These are phyloP conservation scores for Cryomyces minteri DNA, from an alignment of 495 filamentous ascomycete species.

Conservation along the genomic window DNA sequence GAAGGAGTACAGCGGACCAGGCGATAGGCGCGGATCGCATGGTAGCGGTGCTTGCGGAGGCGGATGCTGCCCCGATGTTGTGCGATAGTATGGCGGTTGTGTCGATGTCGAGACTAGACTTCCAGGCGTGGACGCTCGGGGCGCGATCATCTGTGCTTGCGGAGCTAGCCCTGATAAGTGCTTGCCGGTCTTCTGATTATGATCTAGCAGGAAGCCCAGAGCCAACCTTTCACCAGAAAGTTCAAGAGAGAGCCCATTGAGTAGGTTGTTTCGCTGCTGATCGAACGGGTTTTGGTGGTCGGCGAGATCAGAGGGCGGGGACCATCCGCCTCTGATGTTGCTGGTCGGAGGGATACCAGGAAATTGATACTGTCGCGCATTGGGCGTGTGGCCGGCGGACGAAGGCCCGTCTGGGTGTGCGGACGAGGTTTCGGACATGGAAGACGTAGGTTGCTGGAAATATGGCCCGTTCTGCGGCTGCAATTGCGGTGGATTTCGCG, in stretches of 20 bases:
- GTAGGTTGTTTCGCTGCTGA: conserved; percentile 34
- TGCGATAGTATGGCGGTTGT: conserved; percentile 9
- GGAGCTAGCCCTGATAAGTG: neutral
- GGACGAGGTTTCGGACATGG: no score
- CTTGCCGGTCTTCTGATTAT: conserved; percentile 5
- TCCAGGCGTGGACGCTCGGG: conserved; percentile 18
- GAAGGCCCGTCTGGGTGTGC: conserved; percentile 12
- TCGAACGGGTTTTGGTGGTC: conserved; percentile 12
- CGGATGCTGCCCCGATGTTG: no score
- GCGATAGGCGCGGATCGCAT: no score
- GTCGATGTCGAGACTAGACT: conserved; percentile 23
- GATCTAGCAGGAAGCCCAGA: conserved; percentile 48
- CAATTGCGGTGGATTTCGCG: no score
- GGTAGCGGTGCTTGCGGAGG: neutral
- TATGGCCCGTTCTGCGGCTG: no score
- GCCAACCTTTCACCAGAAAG: conserved; percentile 29
- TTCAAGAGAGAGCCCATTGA: conserved; percentile 30
- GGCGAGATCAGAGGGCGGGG: no score
- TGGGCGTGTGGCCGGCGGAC: conserved; percentile 3
- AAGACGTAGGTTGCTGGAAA: no score
- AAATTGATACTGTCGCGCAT: conserved; percentile 7
- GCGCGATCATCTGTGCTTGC: neutral
- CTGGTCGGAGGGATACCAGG: conserved; percentile 9
- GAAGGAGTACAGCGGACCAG: conserved; percentile 24
- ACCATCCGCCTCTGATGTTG: conserved; percentile 4